Evolutionary conservation across 2,329 filamentous ascomycete genomes (phyloP), one percentile per base, ranked within the genome.

Genomic region (Diaporthe citriasiana): DNA sequence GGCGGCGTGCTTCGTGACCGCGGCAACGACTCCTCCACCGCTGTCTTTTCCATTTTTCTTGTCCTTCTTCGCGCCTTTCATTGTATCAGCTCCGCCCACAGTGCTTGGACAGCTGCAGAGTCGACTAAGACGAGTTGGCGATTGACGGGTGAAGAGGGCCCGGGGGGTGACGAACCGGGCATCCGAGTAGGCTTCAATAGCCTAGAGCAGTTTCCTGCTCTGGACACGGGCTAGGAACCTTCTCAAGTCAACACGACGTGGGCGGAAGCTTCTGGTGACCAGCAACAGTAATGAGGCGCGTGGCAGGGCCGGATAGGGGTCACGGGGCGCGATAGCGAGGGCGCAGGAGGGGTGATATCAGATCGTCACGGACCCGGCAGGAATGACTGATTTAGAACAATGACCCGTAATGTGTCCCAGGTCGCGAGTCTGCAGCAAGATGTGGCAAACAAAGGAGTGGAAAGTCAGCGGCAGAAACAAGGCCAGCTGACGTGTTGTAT

Each of bases 1-100:
- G 79, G 85, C 83, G 78, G 84, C 84, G 78, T 89, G 86, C 79
- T 86, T 88, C 76, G 85, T 88, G 83, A 89, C 85, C 82, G 87
- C 87, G 63, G 87, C 87, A 77, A 86, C 84, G 78, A 89, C 87
- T 78, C 86, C 85, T 78, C 87, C 85, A 79, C 82, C 83, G 25
- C 47, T 68, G 79, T 89, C 87, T 86, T 85, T 89, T 80, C 84
- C 87, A 87, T 89, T 83, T 83, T 88, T 89, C 81, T 83, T 87
- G 79, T 87, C 83, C 81, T 88, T 89, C 84, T 88, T 88, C 74
- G 83, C 82, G 80, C 81, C 84, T 86, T 73, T 78, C 76, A 78
- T 75, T 69, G 72, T 76, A 75, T 75, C 72, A 75, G 74, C 74
- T 30, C 42, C n/a, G 60, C 66, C 51, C 42, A 71, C 66, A 50